Percentiles rank a stretch among this genome's conserved stretches.
phyloP scores from a whole-genome alignment of 495 filamentous ascomycete genomes.

The Xanthoparmelia taractica region DNA sequence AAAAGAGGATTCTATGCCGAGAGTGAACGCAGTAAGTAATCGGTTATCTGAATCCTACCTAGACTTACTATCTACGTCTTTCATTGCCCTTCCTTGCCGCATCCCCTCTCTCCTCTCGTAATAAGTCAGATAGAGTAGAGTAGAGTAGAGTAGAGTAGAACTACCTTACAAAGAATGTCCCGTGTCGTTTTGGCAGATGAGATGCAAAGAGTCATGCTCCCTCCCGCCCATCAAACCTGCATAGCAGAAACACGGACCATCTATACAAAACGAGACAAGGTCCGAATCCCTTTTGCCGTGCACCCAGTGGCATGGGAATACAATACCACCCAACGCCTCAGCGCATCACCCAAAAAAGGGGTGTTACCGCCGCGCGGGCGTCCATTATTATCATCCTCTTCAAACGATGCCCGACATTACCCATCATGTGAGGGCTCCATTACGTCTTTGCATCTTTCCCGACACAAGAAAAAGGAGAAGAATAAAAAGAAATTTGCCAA shows the following conservation, averaged over 20 bases:
- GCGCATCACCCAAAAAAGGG: too few species aligned
- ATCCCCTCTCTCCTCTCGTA: neutral
- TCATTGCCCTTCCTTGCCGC: neutral
- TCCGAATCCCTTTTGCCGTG: neutral
- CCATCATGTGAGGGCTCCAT: neutral
- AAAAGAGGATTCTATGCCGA: neutral
- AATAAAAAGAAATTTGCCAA: neutral
- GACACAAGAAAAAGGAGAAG: neutral
- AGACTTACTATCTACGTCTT: neutral
- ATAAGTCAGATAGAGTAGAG: neutral
- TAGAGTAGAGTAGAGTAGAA: too few species aligned
- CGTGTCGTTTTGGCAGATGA: neutral
- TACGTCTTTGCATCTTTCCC: neutral
- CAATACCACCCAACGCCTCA: neutral
- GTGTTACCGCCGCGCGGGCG: neutral
- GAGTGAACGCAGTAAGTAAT: too few species aligned
- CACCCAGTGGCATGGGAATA: neutral
- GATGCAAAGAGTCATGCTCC: neutral
- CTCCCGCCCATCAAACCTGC: neutral
- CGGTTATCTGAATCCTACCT: too few species aligned
- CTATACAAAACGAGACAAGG: neutral
- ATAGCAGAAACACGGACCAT: neutral
- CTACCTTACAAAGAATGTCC: too few species aligned
- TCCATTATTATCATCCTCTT: neutral
- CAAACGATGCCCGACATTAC: neutral